Conservation (phyloP, 352 stramenopile genomes). For the Globisporangium spinosum region DNA sequence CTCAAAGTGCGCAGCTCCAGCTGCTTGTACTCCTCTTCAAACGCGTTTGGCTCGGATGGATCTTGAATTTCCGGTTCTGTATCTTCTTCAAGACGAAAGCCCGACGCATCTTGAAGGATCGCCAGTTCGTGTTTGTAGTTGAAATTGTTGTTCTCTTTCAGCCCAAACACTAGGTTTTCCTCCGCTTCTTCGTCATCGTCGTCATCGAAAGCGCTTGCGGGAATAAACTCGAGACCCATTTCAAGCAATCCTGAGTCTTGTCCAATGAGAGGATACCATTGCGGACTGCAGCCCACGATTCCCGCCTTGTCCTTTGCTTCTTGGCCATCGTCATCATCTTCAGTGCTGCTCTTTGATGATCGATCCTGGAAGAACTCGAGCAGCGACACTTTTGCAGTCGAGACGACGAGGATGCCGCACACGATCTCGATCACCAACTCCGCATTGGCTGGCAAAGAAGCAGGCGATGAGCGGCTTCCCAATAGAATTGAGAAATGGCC, state of each 20-base stretch:
- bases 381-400: slow-evolving; percentile 31
- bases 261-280: slow-evolving; percentile 45
- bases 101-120: background rate
- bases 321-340: slow-evolving; percentile 10
- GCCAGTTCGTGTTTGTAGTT: slow-evolving; percentile 4
- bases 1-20: slow-evolving; percentile 17
- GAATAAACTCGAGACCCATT: slow-evolving; percentile 47
- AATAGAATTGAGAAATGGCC: slow-evolving; percentile 35
- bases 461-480: slow-evolving; percentile 14
- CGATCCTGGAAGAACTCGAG: slow-evolving; percentile 27
- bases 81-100: background rate
- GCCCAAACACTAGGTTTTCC: background rate
- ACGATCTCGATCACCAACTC: slow-evolving; percentile 52
- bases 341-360: background rate
- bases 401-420: slow-evolving; percentile 48
- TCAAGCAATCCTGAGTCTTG: slow-evolving; percentile 42
- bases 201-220: slow-evolving; percentile 19
- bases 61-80: slow-evolving; percentile 18
- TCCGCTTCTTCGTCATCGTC: slow-evolving; percentile 12
- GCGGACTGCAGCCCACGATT: slow-evolving; percentile 24
- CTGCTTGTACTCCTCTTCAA: slow-evolving; percentile 12
- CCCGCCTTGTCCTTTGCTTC: background rate
- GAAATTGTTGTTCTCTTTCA: slow-evolving; percentile 1
- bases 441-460: slow-evolving; percentile 33
- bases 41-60: slow-evolving; percentile 7